A percentile compares a stretch with the other conserved stretches of the same genome.
Conservation (phyloP, 2,329 filamentous ascomycete species). For the Aspergillus persii region DNA sequence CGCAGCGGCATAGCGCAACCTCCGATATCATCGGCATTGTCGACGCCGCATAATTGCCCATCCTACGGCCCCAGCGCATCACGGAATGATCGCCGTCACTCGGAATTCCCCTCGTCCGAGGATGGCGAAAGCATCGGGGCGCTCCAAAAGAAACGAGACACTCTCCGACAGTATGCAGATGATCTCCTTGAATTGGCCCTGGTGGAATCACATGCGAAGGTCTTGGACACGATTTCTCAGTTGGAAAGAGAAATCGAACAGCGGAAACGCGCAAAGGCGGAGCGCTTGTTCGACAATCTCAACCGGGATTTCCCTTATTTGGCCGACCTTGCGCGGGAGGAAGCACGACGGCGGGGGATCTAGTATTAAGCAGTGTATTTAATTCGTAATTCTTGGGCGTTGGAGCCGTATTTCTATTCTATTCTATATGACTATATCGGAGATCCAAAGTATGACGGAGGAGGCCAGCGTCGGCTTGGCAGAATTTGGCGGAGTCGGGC, state of each 20-base stretch:
- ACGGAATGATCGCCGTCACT: not conserved
- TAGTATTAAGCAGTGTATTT: not conserved
- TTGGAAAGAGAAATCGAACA: slow-evolving; percentile 19
- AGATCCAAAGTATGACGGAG: too few relatives aligned
- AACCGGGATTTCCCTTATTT: slow-evolving; percentile 21
- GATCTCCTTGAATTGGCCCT: slow-evolving; percentile 25
- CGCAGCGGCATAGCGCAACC: not conserved
- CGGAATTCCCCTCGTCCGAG: not conserved
- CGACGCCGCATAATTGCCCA: not conserved
- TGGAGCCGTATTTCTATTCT: too few relatives aligned
- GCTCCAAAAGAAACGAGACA: slow-evolving; percentile 20
- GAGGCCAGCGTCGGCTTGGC: too few relatives aligned
- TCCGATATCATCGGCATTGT: not conserved
- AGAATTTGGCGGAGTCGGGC: slow-evolving; percentile 5
- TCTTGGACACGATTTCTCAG: slow-evolving; percentile 20
- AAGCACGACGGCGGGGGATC: slow-evolving; percentile 18
- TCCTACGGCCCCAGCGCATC: not conserved
- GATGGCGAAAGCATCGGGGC: slow-evolving; percentile 12
- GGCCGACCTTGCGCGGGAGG: slow-evolving; percentile 17
- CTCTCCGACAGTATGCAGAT: slow-evolving; percentile 22
- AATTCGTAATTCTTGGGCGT: not conserved
- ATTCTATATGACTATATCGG: too few relatives aligned
- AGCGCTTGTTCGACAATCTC: slow-evolving; percentile 13
- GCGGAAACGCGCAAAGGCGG: slow-evolving; percentile 16
- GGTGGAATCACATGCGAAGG: slow-evolving; percentile 23